These are phyloP conservation scores for Arthroderma sp. DNA, from an alignment of 2,329 filamentous ascomycete species.

Conservation along the genomic window DNA sequence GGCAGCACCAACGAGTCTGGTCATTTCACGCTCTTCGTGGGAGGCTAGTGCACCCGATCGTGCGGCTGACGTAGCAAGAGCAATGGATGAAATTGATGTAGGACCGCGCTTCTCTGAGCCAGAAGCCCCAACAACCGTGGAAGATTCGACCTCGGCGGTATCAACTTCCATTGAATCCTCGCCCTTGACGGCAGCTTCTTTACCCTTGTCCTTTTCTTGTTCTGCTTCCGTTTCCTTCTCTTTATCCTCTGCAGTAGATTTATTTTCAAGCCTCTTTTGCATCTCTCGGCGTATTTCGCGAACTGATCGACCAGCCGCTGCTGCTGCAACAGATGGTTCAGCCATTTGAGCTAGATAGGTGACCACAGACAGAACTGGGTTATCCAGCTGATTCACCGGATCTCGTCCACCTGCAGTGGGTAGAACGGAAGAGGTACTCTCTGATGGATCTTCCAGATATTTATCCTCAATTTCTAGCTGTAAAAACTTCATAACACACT, in stretches of 20 bases:
- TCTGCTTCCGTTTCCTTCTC: conserved; percentile 44
- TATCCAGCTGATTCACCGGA: conserved; percentile 84
- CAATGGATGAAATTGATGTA: conserved; percentile 43
- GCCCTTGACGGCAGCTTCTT: conserved; percentile 38
- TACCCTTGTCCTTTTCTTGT: conserved; percentile 38
- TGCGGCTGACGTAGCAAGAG: conserved; percentile 72
- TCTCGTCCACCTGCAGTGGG: conserved; percentile 64
- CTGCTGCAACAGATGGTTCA: conserved; percentile 78
- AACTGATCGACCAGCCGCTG: conserved; percentile 76
- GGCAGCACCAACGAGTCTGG: conserved; percentile 76
- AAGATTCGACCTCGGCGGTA: conserved; percentile 12
- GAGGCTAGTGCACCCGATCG: conserved; percentile 80
- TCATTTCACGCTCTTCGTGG: conserved; percentile 94
- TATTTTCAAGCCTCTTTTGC: conserved; percentile 61
- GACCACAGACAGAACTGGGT: conserved; percentile 92
- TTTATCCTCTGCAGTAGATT: conserved; percentile 41
- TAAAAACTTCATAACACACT: conserved; percentile 92
- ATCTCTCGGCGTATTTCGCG: conserved; percentile 73
- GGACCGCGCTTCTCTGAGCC: conserved; percentile 32
- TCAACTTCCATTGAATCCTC: conserved; percentile 50
- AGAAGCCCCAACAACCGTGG: conserved; percentile 32
- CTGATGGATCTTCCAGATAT: conserved; percentile 69
- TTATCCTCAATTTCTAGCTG: conserved; percentile 96
- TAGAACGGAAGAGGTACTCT: conserved; percentile 50
- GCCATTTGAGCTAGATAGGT: conserved; percentile 85